Evolutionary conservation across 2,329 filamentous ascomycete genomes (phyloP).

Genomic region (Fusarium nisikadoi): DNA sequence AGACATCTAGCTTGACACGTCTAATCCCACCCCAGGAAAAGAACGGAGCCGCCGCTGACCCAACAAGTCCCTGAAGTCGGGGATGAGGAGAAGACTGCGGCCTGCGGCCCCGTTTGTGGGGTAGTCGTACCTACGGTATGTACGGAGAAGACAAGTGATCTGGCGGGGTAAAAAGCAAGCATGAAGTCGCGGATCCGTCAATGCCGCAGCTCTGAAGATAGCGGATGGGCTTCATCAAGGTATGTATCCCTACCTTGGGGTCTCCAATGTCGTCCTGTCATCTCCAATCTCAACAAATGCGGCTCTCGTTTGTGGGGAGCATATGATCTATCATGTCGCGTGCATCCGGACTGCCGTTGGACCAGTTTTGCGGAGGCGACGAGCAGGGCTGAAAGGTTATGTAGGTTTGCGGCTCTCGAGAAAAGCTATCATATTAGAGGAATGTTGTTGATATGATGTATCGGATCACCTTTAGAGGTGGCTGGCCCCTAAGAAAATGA

Average conservation of each 20-base stretch:
- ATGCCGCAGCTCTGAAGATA: slow-evolving; percentile 10
- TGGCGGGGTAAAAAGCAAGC: slow-evolving; percentile 34
- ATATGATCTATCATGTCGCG: slow-evolving; percentile 22
- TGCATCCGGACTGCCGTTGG: slow-evolving; percentile 9
- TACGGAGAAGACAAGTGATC: slow-evolving; percentile 23
- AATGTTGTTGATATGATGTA: background rate
- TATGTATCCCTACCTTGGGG: slow-evolving; percentile 10
- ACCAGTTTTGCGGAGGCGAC: background rate
- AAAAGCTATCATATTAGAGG: background rate
- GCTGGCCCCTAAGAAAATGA: background rate
- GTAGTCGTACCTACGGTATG: slow-evolving; percentile 23
- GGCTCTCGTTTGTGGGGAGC: slow-evolving; percentile 33
- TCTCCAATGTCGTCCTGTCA: background rate
- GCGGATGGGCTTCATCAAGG: slow-evolving; percentile 3
- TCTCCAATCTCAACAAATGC: slow-evolving; percentile 39
- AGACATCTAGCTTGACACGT: slow-evolving; percentile 12
- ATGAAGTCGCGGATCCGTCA: slow-evolving; percentile 35
- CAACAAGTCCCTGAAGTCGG: slow-evolving; percentile 28
- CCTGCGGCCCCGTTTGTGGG: slow-evolving; percentile 38
- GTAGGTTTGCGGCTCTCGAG: slow-evolving; percentile 8
- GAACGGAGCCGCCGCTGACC: slow-evolving; percentile 28
- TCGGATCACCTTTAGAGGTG: background rate
- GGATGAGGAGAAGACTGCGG: slow-evolving; percentile 35
- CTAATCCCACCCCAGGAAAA: slow-evolving; percentile 13
- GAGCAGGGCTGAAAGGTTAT: slow-evolving; percentile 12